Conservation (phyloP, 2,329 filamentous ascomycete species). For the Neodidymelliopsis sp. region DNA sequence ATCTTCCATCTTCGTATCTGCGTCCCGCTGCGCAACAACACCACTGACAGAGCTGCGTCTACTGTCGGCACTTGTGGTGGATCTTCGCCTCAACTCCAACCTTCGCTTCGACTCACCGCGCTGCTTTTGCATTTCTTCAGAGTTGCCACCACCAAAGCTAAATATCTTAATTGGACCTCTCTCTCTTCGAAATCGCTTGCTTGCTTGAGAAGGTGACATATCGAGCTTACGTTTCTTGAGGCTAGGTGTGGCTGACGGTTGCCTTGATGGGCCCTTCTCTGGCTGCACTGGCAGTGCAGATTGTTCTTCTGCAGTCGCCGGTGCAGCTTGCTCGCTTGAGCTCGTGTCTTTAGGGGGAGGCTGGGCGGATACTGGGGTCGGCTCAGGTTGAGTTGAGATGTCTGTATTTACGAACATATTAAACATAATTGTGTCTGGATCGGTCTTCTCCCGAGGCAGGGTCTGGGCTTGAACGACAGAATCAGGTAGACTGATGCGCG, state of each 20-base stretch:
- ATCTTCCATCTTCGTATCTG: slow-evolving; percentile 17
- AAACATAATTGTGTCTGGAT: background rate
- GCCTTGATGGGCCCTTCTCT: background rate
- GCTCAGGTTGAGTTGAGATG: slow-evolving; percentile 9
- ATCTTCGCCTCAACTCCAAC: slow-evolving; percentile 20
- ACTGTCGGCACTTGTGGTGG: slow-evolving; percentile 23
- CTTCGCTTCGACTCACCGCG: slow-evolving; percentile 24
- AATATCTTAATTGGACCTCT: slow-evolving; percentile 36
- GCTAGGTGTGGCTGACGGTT: background rate
- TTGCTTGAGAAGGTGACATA: slow-evolving; percentile 26
- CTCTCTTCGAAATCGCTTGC: slow-evolving; percentile 20
- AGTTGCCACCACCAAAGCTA: slow-evolving; percentile 21
- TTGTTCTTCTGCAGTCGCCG: background rate
- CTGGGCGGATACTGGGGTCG: slow-evolving; percentile 22
- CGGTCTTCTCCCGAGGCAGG: background rate
- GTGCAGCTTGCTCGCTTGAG: slow-evolving; percentile 9
- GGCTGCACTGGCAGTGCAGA: background rate
- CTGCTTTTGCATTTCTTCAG: slow-evolving; percentile 10
- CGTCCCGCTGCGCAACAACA: background rate
- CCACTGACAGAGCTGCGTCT: slow-evolving; percentile 3
- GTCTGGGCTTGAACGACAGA: background rate
- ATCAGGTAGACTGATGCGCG: too few relatives aligned
- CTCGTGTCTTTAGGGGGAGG: slow-evolving; percentile 15
- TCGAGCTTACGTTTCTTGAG: slow-evolving; percentile 35
- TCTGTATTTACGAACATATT: background rate